Evolutionary conservation across 768 basidiomycete species (phyloP).

Genomic region (Lepiota venenata): DNA sequence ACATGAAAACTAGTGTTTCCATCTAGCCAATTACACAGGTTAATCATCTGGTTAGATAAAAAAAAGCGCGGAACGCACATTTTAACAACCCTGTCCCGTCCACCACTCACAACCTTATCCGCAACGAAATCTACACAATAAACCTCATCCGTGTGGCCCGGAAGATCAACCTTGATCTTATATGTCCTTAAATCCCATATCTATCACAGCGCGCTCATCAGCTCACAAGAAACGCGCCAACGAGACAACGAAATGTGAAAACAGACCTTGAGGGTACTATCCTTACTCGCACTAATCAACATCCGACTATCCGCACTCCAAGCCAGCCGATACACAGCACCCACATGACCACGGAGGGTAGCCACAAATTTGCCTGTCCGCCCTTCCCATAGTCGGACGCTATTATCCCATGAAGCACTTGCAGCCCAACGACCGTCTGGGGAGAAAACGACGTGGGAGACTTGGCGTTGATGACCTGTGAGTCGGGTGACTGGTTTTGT

Average conservation of each 20-base stretch:
- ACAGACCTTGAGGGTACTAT: conserved; percentile 89
- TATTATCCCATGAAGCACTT: conserved; percentile 87
- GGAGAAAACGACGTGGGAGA: conserved; percentile 91
- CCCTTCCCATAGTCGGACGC: conserved; percentile 91
- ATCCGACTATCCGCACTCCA: conserved; percentile 95
- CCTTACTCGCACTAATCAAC: conserved; percentile 93
- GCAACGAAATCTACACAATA: conserved; percentile 99
- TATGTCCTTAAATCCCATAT: conserved; percentile 97
- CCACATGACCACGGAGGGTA: conserved; percentile 88
- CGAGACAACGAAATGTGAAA: too few relatives aligned
- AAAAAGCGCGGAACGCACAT: conserved; percentile 56
- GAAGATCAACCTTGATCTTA: conserved; percentile 91
- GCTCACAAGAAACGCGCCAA: neutral
- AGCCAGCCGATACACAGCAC: conserved; percentile 88
- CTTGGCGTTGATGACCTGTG: conserved; percentile 93
- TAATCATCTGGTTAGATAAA: neutral
- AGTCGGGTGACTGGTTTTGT: conserved; percentile 60
- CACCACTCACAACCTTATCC: conserved; percentile 99
- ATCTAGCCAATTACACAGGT: conserved; percentile 10
- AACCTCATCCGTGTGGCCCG: conserved; percentile 96
- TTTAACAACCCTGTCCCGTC: conserved; percentile 86
- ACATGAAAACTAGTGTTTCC: conserved; percentile 15
- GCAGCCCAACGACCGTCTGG: conserved; percentile 93
- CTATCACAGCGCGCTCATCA: conserved; percentile 32
- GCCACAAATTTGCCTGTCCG: conserved; percentile 84